These are phyloP conservation scores for Penicillium sumatraense DNA, from an alignment of 2,329 filamentous ascomycete genomes.

Conservation along the genomic window DNA sequence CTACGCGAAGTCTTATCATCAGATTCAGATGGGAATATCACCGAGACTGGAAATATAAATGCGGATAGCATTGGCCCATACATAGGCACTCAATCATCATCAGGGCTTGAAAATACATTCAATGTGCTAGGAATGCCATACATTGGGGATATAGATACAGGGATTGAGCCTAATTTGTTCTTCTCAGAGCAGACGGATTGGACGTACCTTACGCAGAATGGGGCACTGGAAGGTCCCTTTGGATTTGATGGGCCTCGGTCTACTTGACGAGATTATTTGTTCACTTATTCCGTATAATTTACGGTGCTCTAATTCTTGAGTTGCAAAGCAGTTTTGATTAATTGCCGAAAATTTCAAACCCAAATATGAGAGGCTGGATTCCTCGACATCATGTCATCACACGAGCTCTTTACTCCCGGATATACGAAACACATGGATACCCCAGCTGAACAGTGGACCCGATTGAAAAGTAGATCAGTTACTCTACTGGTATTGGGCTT, in stretches of 20 bases:
- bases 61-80: background rate
- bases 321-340: background rate
- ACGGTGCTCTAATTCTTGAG: background rate
- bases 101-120: background rate
- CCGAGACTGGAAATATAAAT: background rate
- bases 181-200: conserved; percentile 14
- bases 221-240: conserved; percentile 12
- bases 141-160: background rate
- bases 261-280: background rate
- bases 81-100: background rate
- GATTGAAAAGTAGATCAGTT: background rate
- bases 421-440: too few relatives aligned
- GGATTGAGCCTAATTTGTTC: background rate
- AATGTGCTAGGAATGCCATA: background rate
- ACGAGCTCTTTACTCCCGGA: background rate
- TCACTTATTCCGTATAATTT: background rate
- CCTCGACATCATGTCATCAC: background rate
- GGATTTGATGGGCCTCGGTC: background rate
- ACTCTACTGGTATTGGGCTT: background rate
- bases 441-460: background rate
- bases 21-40: background rate
- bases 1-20: background rate
- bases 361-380: background rate
- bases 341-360: background rate
- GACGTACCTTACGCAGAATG: conserved; percentile 14